A percentile compares a stretch with the other conserved stretches of the same genome.
phyloP scores from a whole-genome alignment of 164 flowering plant genomes.

The Nymphaea thermarum region DNA sequence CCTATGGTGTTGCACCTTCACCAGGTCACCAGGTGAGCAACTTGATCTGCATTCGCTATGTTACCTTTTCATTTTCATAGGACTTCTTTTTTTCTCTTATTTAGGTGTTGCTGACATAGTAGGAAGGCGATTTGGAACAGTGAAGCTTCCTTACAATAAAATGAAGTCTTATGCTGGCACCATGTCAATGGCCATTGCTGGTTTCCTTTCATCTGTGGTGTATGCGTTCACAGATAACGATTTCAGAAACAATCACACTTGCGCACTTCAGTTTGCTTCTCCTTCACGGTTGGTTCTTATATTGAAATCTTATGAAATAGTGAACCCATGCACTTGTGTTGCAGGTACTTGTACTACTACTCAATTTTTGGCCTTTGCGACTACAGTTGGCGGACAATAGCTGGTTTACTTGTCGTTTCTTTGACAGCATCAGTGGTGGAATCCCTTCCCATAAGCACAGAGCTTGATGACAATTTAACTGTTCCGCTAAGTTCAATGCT shows the following conservation, averaged over 20 bases:
- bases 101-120: constrained; percentile 83
- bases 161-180: constrained; percentile 74
- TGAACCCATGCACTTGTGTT: background rate
- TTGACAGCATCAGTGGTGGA: constrained; percentile 64
- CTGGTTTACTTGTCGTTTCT: constrained; percentile 58
- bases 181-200: constrained; percentile 64
- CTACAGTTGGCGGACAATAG: constrained; percentile 40
- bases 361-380: constrained; percentile 46
- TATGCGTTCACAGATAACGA: constrained; percentile 10
- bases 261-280: no score
- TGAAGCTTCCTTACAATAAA: constrained; percentile 65
- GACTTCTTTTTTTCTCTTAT: constrained; percentile 1
- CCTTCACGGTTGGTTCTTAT: no score
- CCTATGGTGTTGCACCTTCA: no score
- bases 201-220: constrained; percentile 65
- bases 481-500: constrained; percentile 58
- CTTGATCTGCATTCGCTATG: no score
- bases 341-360: constrained; percentile 81
- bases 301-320: no score
- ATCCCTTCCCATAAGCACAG: constrained; percentile 75
- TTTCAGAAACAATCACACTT: no score
- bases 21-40: no score
- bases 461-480: constrained; percentile 85
- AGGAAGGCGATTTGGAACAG: constrained; percentile 64
- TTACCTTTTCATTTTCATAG: no score